These are phyloP conservation scores for Tolypocladium ophioglossoides DNA, from an alignment of 2,329 filamentous ascomycete species.

Conservation along the genomic window DNA sequence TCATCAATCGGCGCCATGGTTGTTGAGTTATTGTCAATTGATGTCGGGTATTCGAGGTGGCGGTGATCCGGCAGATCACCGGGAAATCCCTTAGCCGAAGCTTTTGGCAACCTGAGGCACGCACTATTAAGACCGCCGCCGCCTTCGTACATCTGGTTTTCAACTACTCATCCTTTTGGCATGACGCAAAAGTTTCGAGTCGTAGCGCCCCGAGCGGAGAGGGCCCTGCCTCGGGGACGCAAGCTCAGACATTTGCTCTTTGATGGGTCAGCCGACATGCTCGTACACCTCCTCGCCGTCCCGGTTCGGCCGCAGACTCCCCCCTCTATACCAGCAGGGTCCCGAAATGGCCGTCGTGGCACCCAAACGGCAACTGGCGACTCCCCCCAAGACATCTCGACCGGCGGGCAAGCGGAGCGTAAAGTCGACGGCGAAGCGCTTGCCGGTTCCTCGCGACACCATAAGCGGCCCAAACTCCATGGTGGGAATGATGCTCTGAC, in stretches of 20 bases:
- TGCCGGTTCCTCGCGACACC: neutral
- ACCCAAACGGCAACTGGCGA: neutral
- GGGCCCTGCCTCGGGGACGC: slow-evolving; percentile 3
- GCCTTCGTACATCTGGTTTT: too few species aligned
- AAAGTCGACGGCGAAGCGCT: neutral
- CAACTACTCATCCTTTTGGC: too few species aligned
- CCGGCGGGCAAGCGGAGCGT: neutral
- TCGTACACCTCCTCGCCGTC: neutral
- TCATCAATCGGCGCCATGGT: too few species aligned
- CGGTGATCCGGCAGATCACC: too few species aligned
- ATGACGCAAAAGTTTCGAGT: slow-evolving; percentile 13
- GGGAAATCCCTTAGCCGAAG: too few species aligned
- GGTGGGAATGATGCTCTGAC: neutral
- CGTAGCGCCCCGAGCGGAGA: too few species aligned
- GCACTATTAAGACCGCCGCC: too few species aligned
- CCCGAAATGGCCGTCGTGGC: neutral
- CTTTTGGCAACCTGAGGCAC: too few species aligned
- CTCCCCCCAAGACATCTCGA: too few species aligned
- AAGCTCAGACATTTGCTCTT: neutral
- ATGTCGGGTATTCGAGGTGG: too few species aligned
- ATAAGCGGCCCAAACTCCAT: neutral
- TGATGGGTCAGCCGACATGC: neutral
- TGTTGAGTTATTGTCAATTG: too few species aligned
- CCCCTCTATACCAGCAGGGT: neutral
- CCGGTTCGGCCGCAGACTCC: neutral